phyloP scores from a whole-genome alignment of 2,329 filamentous ascomycete species.

The Colletotrichum sp. region DNA sequence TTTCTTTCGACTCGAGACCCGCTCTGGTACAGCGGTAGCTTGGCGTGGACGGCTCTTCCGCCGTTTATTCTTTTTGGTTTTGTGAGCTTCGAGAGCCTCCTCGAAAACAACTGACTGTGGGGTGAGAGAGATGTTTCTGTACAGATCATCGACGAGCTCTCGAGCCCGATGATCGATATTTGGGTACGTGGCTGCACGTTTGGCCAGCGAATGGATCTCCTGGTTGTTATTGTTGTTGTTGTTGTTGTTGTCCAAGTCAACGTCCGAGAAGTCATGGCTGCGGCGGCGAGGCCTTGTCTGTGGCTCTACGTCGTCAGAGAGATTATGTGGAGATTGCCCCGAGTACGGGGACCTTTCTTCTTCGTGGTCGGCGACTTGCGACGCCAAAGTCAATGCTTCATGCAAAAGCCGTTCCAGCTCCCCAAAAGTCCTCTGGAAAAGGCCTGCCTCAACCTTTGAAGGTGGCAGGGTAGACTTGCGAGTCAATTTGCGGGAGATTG shows the following conservation, averaged over 20 bases:
- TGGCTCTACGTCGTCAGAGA: neutral
- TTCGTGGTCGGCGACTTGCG: constrained; percentile 40
- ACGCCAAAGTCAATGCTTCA: constrained; percentile 50
- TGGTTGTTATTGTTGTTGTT: neutral
- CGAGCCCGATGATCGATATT: constrained; percentile 22
- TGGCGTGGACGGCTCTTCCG: neutral
- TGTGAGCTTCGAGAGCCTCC: neutral
- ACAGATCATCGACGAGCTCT: constrained; percentile 22
- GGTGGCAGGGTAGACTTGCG: constrained; percentile 15
- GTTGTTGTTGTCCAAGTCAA: neutral
- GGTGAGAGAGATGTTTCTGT: constrained; percentile 10
- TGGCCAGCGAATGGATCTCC: neutral
- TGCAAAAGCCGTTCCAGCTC: constrained; percentile 52
- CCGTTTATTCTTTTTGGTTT: neutral
- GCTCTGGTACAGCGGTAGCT: constrained; percentile 3
- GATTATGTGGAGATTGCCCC: neutral
- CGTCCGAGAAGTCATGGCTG: neutral
- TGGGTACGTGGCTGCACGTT: neutral
- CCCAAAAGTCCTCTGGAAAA: constrained; percentile 41
- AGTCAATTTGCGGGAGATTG: constrained; percentile 11
- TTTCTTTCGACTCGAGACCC: constrained; percentile 15
- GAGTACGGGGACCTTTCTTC: constrained; percentile 13
- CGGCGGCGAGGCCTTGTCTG: neutral
- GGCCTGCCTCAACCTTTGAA: constrained; percentile 17
- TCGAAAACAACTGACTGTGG: neutral